Evolutionary conservation across 305 asterid species (phyloP), one percentile per base, ranked within the genome.

Genomic region (Solanum aculeatissimum): DNA sequence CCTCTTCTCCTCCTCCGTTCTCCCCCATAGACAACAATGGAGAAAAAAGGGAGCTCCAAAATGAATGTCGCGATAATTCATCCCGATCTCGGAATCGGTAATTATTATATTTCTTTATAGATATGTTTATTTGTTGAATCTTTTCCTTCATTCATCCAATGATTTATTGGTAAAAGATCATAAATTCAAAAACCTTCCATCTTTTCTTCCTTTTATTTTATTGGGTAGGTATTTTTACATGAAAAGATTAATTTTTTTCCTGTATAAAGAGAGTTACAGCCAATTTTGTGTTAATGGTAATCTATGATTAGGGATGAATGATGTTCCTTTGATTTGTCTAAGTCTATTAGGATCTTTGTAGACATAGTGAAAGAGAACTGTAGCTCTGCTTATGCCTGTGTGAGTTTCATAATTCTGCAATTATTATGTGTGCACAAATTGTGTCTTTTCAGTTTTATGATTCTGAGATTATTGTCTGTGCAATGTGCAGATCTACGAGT

Each of bases 1-100:
- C 71, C 42, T 63, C 70, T 62, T 62, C 70, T 27, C 71, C 71
- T 25, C 13, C 70, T 47, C 71, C 5, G 58, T 49, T 8, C 63
- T 38, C 19, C n/a, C 58, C 18, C 3, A 60, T 57, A 57, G 65
- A 43, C 79, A 80, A 82, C 84, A 80, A 93, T 91, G 97, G 93
- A 83, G 86, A 87, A 77, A 40, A 85, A 89, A 60, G 91, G 86
- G 57, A 84, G 77, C 43, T 68, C 85, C 49, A 60, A 54, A 87
- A 84, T 93, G 87, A 95, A 89, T 38, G 90, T 95, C 51, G 98
- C 98, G 15, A 91, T 94, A 75, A 92, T 95, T 83, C 98, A 94
- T 84, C 98, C 98, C 14, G 98, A 95, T 92, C 98, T 95, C 82
- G 98, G 98, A 87, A 94, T 95, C 83, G 98, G 97, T 93, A 88